Conservation (phyloP, 805 yeast genomes). For the Schwanniomyces vanrijiae region DNA sequence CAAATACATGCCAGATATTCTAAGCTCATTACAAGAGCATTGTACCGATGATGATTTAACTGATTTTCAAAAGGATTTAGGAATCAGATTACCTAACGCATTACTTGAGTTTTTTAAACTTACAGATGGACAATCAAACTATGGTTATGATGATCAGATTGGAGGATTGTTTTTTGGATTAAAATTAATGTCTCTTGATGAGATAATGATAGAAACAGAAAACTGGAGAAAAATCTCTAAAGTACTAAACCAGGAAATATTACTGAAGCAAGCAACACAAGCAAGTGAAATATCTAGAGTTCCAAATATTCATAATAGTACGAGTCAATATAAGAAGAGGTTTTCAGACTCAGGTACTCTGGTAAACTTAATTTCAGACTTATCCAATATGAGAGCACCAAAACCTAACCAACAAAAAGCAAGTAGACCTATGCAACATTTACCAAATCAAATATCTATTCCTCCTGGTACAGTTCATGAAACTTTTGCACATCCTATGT, state of each 20-base stretch:
- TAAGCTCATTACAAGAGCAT: conserved; percentile 72
- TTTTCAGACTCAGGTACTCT: conserved; percentile 12
- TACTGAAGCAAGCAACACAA: conserved; percentile 19
- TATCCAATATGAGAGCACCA: conserved; percentile 9
- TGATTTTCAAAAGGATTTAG: conserved; percentile 82
- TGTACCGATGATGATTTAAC: conserved; percentile 78
- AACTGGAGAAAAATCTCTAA: conserved; percentile 80
- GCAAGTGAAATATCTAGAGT: conserved; percentile 21
- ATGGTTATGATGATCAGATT: conserved; percentile 68
- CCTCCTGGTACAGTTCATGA: conserved; percentile 76
- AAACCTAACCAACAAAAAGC: background rate
- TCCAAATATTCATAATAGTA: conserved; percentile 16
- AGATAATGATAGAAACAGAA: conserved; percentile 74
- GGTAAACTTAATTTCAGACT: background rate
- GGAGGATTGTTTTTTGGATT: conserved; percentile 78
- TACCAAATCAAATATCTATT: conserved; percentile 58
- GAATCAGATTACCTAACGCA: conserved; percentile 71
- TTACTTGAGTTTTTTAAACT: conserved; percentile 75
- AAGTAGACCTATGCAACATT: background rate
- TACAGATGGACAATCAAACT: conserved; percentile 81
- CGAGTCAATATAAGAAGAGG: conserved; percentile 10
- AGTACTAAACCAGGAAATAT: conserved; percentile 26
- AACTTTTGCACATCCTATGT: conserved; percentile 81
- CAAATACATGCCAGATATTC: conserved; percentile 76
- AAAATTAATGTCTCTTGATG: conserved; percentile 76